Evolutionary conservation across 768 basidiomycete species (phyloP).

Genomic region (Xerocomellus chrysenteron): DNA sequence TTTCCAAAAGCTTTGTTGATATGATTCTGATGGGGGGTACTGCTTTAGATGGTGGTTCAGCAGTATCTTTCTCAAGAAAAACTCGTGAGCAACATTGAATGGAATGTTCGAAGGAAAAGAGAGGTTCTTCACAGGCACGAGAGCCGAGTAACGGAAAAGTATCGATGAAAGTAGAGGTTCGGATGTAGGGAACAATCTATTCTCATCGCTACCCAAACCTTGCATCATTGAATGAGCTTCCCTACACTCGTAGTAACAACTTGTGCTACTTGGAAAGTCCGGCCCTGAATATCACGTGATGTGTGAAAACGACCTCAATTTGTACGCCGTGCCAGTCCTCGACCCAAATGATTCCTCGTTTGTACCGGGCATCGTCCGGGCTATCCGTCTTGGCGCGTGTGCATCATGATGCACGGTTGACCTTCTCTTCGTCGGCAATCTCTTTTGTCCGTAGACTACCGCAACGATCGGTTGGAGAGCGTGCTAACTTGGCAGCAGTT

Average conservation of each 20-base stretch:
- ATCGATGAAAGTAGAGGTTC: slow-evolving; percentile 39
- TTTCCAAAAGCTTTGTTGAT: slow-evolving; percentile 73
- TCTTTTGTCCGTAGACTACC: slow-evolving; percentile 10
- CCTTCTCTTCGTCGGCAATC: slow-evolving; percentile 23
- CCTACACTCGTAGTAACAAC: no score
- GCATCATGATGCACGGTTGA: slow-evolving; percentile 10
- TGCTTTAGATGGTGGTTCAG: slow-evolving; percentile 48
- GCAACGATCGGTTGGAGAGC: slow-evolving; percentile 6
- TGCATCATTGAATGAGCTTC: background rate
- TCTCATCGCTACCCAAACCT: background rate
- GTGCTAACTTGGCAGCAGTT: background rate
- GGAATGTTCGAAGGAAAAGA: slow-evolving; percentile 40
- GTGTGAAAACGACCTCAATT: slow-evolving; percentile 10
- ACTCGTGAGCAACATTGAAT: slow-evolving; percentile 47
- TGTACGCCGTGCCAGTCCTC: slow-evolving; percentile 2
- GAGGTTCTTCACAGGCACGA: slow-evolving; percentile 45
- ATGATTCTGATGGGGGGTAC: slow-evolving; percentile 64
- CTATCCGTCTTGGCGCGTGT: slow-evolving; percentile 8
- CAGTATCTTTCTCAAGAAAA: slow-evolving; percentile 54
- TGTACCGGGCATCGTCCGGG: slow-evolving; percentile 15
- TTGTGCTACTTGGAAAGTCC: background rate
- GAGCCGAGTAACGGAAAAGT: slow-evolving; percentile 51
- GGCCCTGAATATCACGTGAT: slow-evolving; percentile 30
- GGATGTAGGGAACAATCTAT: background rate
- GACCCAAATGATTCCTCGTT: slow-evolving; percentile 23